phyloP scores from a whole-genome alignment of 2,329 filamentous ascomycete genomes.

The Botryotinia narcissicola region DNA sequence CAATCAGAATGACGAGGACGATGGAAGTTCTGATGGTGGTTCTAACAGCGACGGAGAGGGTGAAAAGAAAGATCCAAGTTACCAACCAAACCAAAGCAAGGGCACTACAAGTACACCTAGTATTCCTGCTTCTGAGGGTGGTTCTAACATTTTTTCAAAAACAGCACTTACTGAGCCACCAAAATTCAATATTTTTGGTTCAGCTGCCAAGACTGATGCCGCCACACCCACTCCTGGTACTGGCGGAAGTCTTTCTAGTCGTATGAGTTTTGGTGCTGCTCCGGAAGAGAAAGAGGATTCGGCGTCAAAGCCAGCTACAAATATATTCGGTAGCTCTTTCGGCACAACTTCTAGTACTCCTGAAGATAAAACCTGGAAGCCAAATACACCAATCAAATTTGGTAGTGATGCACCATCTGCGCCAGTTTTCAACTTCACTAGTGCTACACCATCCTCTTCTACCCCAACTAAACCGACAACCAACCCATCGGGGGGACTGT shows the following conservation, averaged over 20 bases:
- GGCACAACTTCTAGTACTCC: slow-evolving; percentile 33
- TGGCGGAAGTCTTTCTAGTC: slow-evolving; percentile 54
- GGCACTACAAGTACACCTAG: slow-evolving; percentile 26
- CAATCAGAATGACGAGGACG: slow-evolving; percentile 45
- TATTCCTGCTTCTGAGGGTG: slow-evolving; percentile 31
- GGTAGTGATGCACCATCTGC: slow-evolving; percentile 34
- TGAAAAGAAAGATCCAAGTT: slow-evolving; percentile 35
- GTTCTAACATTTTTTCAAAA: slow-evolving; percentile 34
- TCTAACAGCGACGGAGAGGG: slow-evolving; percentile 46
- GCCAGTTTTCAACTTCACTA: slow-evolving; percentile 28
- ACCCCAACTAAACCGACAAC: slow-evolving; percentile 26
- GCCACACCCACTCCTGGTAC: slow-evolving; percentile 40
- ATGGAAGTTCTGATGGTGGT: slow-evolving; percentile 43
- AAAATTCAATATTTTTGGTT: slow-evolving; percentile 39
- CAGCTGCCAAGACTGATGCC: slow-evolving; percentile 31
- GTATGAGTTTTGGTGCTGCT: slow-evolving; percentile 50
- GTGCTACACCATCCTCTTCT: slow-evolving; percentile 16
- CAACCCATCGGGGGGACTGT: slow-evolving; percentile 23
- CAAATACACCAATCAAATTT: slow-evolving; percentile 48
- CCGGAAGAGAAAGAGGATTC: slow-evolving; percentile 43
- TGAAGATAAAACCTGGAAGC: slow-evolving; percentile 49
- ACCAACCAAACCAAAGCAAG: slow-evolving; percentile 26
- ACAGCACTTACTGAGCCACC: slow-evolving; percentile 34
- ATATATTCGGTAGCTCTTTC: slow-evolving; percentile 25
- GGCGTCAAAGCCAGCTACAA: slow-evolving; percentile 32